Base-by-base conservation (phyloP, 441 rosid genomes). In the Croton laevigatus region DNA sequence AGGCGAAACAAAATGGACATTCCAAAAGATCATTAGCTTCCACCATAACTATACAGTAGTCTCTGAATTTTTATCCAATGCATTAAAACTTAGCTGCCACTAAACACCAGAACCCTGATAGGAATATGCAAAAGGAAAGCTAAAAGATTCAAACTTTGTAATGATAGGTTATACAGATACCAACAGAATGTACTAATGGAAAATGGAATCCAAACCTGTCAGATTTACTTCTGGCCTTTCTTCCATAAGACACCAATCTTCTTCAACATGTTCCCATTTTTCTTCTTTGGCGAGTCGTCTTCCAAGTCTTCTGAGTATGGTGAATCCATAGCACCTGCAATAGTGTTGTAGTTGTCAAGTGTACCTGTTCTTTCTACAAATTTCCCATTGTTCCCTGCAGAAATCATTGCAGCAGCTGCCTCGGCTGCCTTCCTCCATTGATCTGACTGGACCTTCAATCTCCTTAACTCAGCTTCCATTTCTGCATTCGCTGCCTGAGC, bases 391-490 rank as follows among this genome's bases (percentile, higher is more conserved):
- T 85, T 89, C 58, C 93, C 93, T 5, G 84, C 72, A n/a, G 96
- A 79, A 64, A 96, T 81, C 86, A 96, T 89, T 23, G 97, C 74
- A 13, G 98, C 89, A 0, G 99, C 98, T 4, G 97, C 97, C 83
- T 93, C 98, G 0, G 97, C 99, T 5, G 99, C 98, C 80, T 96
- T 96, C 82, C 99, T 88, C 99, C 99, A 91, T 70, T 91, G 99
- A 74, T 96, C 93, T 45, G 97, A 81, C 72, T 96, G 99, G 75
- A 93, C 99, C 78, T 90, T 93, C 59, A 93, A 73, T 85, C 83
- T 88, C 86, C 97, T 89, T 45, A 93, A 69, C 79, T 96, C 98
- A 0, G 86, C 86, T 81, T 96, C 97, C 82, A 89, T 69, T 74
- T 91, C 99, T 0, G 85, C 71, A 65, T 86, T 91, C 8, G 89